Base-by-base conservation (phyloP, 306 rosid genomes). In the Casuarina equisetifolia region DNA sequence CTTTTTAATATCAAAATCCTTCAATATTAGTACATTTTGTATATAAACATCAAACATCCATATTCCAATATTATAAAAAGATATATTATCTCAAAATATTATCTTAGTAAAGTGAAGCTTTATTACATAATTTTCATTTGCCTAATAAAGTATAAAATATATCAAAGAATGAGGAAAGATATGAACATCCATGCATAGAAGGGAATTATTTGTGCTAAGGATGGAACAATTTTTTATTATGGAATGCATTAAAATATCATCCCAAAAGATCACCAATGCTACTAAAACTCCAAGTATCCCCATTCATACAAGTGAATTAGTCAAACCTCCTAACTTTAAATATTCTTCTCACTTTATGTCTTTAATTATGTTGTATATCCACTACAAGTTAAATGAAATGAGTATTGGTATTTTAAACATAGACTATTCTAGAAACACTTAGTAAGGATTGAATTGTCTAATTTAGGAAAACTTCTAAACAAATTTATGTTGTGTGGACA, bases 41-140 rank as follows among this genome's bases (percentile, higher is more conserved):
- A 88, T 74, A 84, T 88, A 88, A 76, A 86, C 86, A 76, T 90
- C 87, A 83, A 90, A 90, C 49, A 86, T 43, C 64, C 91, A 87
- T 84, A 75, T 90, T 78, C 92, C 95, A 71, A 86, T 88, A 74
- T 92, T 79, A 20, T 4, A 78, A 72, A 78, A 90, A 61, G 92
- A 88, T 72, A 73, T 80, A 61, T 85, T 90, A 46, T 85, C 84
- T 12, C 88, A 70, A 68, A 90, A 78, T 46, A 66, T 75, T 75
- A 86, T 83, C 77, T 90, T 48, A 3, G 49, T 49, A 66, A 66
- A 66, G 36, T 78, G 51, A 66, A 68, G 32, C 17, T 70, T 81
- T 16, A 75, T 54, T 1, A 53, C 10, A 11, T 79, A 79, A 17
- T 79, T 81, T 59, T 54, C 92, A 84, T 88, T 86, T 76, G 82